Evolutionary conservation across 768 basidiomycete genomes (phyloP), one percentile per base, ranked within the genome.

Genomic region (Suillus tomentosus): DNA sequence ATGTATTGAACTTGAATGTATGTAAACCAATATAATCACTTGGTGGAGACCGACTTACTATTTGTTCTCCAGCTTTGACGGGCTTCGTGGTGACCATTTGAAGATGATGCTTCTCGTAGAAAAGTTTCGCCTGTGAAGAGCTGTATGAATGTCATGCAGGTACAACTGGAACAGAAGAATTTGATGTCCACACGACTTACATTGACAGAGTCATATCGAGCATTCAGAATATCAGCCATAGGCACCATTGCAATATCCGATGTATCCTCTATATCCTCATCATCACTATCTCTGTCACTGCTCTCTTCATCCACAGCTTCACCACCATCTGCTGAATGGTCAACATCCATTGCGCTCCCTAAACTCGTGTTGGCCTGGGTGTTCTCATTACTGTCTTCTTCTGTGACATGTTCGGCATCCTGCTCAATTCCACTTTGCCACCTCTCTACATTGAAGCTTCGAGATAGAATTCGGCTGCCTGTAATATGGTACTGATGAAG

Each of bases 211-310:
- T 86, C 89, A 73, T 87, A 92, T 61, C 88, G 85, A 13, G 96
- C 97, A 71, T 99, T 99, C 57, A 99, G 79, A 79, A 99, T 87
- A 76, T 99, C 97, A 3, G 97, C 97, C 79, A 99, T 87, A 0
- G 96, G 96, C 5, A 98, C 91, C 95, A 99, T 95, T 3, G 91
- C 87, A 11, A 92, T 86, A 66, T 91, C 86, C 11, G 83, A 81
- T 7, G 84, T 78, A 64, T 87, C 84, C 22, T 85, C 85, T 4
- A 75, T 79, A 2, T 84, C 84, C 19, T 86, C 84, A 5, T 83
- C 83, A 14, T 78, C 68, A 72, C 76, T 69, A 7, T 78, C 76
- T 3, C 75, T 75, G 24, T 82, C 84, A 3, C 81, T 80, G 22
- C 77, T 79, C 24, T 74, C 75, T n/a, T 77, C 80, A 17, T 73